Evolutionary conservation across 1,284 basidiomycete genomes (phyloP).

Genomic region (Cryptococcus jaspeensis): DNA sequence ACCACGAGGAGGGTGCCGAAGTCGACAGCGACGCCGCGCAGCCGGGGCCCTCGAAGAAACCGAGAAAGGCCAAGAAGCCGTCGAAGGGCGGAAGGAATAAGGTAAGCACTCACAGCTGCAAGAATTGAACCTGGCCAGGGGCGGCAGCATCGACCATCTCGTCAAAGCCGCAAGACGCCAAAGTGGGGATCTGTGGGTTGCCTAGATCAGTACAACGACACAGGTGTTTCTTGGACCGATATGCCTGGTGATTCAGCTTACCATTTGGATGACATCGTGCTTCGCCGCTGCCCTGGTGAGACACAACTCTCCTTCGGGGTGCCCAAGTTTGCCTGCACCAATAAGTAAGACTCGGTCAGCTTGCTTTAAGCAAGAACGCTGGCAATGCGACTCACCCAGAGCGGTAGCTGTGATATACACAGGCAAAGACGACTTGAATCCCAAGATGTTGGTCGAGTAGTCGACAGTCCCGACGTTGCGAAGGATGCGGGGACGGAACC

Average conservation of each 20-base stretch:
- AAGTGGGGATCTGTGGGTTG: slow-evolving; percentile 69
- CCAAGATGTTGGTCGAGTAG: slow-evolving; percentile 76
- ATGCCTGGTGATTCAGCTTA: slow-evolving; percentile 37
- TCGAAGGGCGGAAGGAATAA: no score
- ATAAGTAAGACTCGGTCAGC: background rate
- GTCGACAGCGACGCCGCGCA: no score
- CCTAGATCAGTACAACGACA: background rate
- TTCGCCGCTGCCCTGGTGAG: slow-evolving; percentile 80
- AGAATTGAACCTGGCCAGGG: slow-evolving; percentile 72
- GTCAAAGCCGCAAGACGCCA: slow-evolving; percentile 86
- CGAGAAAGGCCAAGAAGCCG: no score
- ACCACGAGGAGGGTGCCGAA: no score
- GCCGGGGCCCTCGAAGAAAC: no score
- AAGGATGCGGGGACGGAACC: slow-evolving; percentile 88
- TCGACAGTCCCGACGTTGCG: slow-evolving; percentile 76
- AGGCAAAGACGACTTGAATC: slow-evolving; percentile 70
- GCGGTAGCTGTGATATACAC: slow-evolving; percentile 63
- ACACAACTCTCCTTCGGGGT: slow-evolving; percentile 86
- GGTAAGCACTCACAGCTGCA: slow-evolving; percentile 72
- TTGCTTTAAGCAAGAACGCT: background rate
- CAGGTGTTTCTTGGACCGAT: background rate
- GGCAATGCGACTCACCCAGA: slow-evolving; percentile 20
- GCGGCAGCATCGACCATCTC: slow-evolving; percentile 78
- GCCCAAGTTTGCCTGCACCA: slow-evolving; percentile 81
- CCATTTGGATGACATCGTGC: slow-evolving; percentile 84